Conservation (phyloP, 495 filamentous ascomycete genomes). For the Cercophora samala region DNA sequence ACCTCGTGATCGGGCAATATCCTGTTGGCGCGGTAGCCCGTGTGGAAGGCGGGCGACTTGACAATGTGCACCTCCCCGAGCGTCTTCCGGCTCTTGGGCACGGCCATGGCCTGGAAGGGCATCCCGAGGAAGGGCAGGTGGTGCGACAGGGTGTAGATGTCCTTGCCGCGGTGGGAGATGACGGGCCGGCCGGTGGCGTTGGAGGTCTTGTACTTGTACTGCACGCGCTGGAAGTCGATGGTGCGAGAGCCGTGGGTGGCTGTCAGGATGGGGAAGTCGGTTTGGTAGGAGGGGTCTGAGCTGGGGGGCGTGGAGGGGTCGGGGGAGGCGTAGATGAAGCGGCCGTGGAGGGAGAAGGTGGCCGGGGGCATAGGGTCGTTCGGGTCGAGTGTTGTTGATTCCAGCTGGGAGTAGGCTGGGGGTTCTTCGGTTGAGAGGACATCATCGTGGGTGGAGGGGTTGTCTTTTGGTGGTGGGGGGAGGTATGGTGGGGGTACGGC, state of each 20-base stretch:
- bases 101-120: conserved; percentile 21
- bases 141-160: conserved; percentile 32
- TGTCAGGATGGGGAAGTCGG: conserved; percentile 29
- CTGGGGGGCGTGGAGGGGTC: conserved; percentile 16
- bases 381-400: conserved; percentile 2
- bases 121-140: conserved; percentile 18
- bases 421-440: background rate
- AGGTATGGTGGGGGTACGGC: background rate
- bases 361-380: conserved; percentile 32
- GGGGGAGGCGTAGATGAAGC: conserved; percentile 23
- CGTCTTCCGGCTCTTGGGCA: conserved; percentile 19
- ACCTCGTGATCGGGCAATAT: conserved; percentile 17
- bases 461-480: background rate
- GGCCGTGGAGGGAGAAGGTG: conserved; percentile 27
- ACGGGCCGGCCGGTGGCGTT: conserved; percentile 22
- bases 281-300: conserved; percentile 30
- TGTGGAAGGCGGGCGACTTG: conserved; percentile 25
- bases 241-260: conserved; percentile 15
- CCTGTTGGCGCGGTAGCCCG: conserved; percentile 24
- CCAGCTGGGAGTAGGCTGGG: background rate
- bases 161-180: conserved; percentile 19
- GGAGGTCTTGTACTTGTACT: conserved; percentile 26
- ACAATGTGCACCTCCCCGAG: conserved; percentile 27
- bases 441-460: background rate
- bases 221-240: conserved; percentile 33